Evolutionary conservation across 176 grass and related monocot genomes (phyloP).

Genomic region (bread wheat (Triticum aestivum)): DNA sequence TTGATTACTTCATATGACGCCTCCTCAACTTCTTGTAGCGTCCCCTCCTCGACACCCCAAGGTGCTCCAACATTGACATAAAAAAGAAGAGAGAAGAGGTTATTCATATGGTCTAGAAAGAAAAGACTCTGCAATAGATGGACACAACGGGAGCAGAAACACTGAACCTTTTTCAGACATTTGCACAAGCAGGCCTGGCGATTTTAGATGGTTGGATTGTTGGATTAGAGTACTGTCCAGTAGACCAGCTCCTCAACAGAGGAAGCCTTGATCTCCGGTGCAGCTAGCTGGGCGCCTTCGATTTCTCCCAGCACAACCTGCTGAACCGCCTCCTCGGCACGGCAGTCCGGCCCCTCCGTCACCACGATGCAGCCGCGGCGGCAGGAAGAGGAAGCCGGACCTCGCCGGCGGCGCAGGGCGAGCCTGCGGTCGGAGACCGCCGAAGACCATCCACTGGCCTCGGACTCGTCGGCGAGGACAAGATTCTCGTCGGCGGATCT

Average conservation of each 20-base stretch:
- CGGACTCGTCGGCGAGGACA: too few relatives aligned
- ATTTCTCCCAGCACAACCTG: neutral
- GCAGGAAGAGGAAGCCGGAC: neutral
- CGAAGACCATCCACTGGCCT: too few relatives aligned
- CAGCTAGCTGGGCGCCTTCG: neutral
- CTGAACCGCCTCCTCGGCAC: neutral
- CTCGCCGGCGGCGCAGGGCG: neutral
- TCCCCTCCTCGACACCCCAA: too few relatives aligned
- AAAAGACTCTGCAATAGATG: neutral
- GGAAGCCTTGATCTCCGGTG: neutral
- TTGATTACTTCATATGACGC: too few relatives aligned
- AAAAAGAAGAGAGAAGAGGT: too few relatives aligned
- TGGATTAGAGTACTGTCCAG: neutral
- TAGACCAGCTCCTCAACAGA: neutral
- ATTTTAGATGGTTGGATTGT: neutral
- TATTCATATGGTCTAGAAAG: too few relatives aligned
- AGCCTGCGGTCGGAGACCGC: neutral
- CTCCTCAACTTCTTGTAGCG: too few relatives aligned
- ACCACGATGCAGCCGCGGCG: neutral
- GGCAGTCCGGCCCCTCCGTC: neutral
- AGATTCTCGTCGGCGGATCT: too few relatives aligned
- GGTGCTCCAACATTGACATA: too few relatives aligned
- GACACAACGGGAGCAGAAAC: neutral
- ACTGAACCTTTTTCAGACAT: neutral
- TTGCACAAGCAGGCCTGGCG: neutral